Evolutionary conservation across 306 rosid species (phyloP).

Genomic region (Carpinus viminea): DNA sequence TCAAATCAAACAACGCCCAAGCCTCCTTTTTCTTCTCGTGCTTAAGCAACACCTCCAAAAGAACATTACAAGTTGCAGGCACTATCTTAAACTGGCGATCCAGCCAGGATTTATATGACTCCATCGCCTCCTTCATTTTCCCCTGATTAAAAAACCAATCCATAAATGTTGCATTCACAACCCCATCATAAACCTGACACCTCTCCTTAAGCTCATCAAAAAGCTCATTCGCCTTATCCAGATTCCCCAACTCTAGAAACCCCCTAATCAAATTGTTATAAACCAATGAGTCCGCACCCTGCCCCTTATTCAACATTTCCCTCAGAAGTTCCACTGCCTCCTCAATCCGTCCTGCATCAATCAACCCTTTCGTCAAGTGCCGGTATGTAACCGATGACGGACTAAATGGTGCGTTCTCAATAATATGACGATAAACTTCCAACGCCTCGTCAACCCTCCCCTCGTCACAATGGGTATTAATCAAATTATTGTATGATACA

Average conservation of each 20-base stretch:
- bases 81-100: conserved; percentile 73
- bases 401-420: conserved; percentile 71
- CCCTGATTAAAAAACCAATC: conserved; percentile 77
- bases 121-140: conserved; percentile 81
- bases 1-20: conserved; percentile 65
- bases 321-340: conserved; percentile 84
- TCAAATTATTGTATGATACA: conserved; percentile 81
- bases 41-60: conserved; percentile 73
- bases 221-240: conserved; percentile 81
- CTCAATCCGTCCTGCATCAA: conserved; percentile 56
- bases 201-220: conserved; percentile 92
- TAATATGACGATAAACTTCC: conserved; percentile 64
- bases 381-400: conserved; percentile 83
- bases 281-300: conserved; percentile 90
- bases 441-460: conserved; percentile 78
- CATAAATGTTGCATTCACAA: conserved; percentile 83
- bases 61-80: conserved; percentile 88
- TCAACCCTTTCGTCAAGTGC: conserved; percentile 79
- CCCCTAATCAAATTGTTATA: conserved; percentile 74
- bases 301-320: conserved; percentile 85
- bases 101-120: conserved; percentile 68
- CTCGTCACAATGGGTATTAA: conserved; percentile 87
- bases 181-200: conserved; percentile 90
- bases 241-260: conserved; percentile 61
- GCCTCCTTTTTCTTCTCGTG: conserved; percentile 59